Conservation (phyloP, 805 yeast species). For the Myxozyma neglecta region DNA sequence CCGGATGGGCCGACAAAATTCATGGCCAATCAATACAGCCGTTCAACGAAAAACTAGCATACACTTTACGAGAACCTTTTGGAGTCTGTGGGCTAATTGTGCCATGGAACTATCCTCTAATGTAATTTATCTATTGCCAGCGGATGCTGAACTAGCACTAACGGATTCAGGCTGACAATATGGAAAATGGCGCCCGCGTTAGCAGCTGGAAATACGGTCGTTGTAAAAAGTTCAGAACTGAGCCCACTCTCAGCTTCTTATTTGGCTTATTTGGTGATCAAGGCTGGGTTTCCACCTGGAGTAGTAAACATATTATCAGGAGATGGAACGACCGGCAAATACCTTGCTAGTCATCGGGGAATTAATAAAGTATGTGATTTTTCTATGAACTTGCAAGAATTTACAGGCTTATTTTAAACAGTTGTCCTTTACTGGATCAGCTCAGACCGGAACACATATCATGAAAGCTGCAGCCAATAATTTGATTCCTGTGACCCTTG, state of each 20-base stretch:
- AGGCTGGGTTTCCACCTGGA: slow-evolving; percentile 77
- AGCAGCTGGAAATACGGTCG: slow-evolving; percentile 73
- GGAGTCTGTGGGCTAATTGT: slow-evolving; percentile 69
- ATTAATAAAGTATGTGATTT: slow-evolving; percentile 62
- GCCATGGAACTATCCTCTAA: slow-evolving; percentile 71
- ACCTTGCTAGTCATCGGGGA: slow-evolving; percentile 59
- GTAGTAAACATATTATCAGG: slow-evolving; percentile 72
- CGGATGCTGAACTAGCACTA: not conserved
- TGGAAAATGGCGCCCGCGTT: slow-evolving; percentile 85
- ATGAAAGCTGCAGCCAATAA: slow-evolving; percentile 68
- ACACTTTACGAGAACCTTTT: slow-evolving; percentile 65
- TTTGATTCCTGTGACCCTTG: slow-evolving; percentile 85
- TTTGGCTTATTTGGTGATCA: slow-evolving; percentile 56
- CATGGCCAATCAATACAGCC: slow-evolving; percentile 62
- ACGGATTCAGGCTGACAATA: slow-evolving; percentile 24
- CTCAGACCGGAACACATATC: slow-evolving; percentile 79
- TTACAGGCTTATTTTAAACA: not conserved
- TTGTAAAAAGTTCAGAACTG: slow-evolving; percentile 72
- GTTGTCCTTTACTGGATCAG: slow-evolving; percentile 92
- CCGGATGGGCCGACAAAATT: slow-evolving; percentile 66
- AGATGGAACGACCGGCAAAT: slow-evolving; percentile 69
- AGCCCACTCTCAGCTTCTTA: slow-evolving; percentile 70
- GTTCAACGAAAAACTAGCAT: slow-evolving; percentile 59
- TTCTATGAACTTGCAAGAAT: not conserved
- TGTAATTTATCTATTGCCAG: slow-evolving; percentile 5